A percentile compares a stretch with the other conserved stretches of the same genome.
Evolutionary conservation across 108 stramenopile species (phyloP).

Genomic region (Epithemia pelagica): DNA sequence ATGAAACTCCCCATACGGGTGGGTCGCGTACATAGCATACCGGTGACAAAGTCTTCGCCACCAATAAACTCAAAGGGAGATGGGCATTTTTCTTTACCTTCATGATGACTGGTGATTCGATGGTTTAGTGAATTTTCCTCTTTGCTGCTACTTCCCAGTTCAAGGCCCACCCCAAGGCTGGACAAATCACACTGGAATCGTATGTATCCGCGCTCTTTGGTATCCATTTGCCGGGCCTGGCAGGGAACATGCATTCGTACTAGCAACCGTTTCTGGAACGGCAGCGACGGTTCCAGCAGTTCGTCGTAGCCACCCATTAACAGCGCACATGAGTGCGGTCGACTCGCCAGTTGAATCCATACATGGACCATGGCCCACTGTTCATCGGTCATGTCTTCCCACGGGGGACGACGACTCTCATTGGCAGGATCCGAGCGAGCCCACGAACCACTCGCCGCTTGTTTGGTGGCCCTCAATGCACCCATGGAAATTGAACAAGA

Average conservation of each 20-base stretch:
- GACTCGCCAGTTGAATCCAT: constrained; percentile 49
- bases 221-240: constrained; percentile 6
- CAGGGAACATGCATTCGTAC: constrained; percentile 10
- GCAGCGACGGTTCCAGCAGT: neutral
- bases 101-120: neutral
- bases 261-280: neutral
- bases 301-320: constrained; percentile 58
- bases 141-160: too few relatives aligned
- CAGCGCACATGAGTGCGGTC: constrained; percentile 22
- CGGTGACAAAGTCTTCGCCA: constrained; percentile 34
- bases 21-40: constrained; percentile 47
- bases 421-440: neutral
- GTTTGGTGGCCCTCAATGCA: neutral
- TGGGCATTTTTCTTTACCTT: neutral
- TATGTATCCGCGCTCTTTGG: constrained; percentile 42
- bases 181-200: constrained; percentile 37
- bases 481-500: neutral
- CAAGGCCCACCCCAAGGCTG: too few relatives aligned
- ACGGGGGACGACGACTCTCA: too few relatives aligned
- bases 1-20: neutral
- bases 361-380: constrained; percentile 41
- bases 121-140: too few relatives aligned
- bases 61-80: constrained; percentile 34
- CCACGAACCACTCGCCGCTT: neutral
- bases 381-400: constrained; percentile 17